A percentile compares a stretch with the other conserved stretches of the same genome.
phyloP scores from a whole-genome alignment of 2,329 filamentous ascomycete species.

The Calonectria hawksworthii region DNA sequence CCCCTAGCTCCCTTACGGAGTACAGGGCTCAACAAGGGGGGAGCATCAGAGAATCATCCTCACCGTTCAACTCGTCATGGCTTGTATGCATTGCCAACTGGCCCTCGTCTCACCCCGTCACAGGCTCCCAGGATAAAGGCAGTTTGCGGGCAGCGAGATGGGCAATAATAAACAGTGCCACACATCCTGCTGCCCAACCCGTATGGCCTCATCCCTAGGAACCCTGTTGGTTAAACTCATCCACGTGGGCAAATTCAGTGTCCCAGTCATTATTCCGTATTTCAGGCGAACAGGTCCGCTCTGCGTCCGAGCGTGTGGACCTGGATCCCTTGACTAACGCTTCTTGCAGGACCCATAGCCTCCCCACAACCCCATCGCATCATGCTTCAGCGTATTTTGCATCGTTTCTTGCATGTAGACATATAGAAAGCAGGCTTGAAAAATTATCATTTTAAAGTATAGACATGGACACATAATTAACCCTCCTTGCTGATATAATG shows the following conservation, averaged over 20 bases:
- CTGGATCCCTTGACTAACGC: conserved; percentile 9
- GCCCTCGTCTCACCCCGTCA: conserved; percentile 6
- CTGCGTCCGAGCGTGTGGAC: conserved; percentile 21
- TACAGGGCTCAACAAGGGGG: conserved; percentile 6
- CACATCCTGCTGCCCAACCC: not conserved
- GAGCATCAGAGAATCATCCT: not conserved
- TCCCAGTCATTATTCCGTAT: not conserved
- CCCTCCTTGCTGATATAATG: not conserved
- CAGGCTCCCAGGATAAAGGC: not conserved
- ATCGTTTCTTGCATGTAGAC: not conserved
- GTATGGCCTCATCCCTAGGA: not conserved
- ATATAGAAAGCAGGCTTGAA: not conserved
- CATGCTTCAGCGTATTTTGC: not conserved
- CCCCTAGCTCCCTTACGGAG: conserved; percentile 1
- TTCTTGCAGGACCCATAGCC: not conserved
- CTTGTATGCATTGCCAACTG: conserved; percentile 31
- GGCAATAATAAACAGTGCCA: conserved; percentile 8
- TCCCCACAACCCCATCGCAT: not conserved
- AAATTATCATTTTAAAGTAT: not conserved
- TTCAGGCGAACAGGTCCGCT: conserved; percentile 3
- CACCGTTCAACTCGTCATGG: conserved; percentile 20
- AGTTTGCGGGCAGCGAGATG: not conserved
- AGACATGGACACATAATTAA: not conserved
- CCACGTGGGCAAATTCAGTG: not conserved
- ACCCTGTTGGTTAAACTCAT: not conserved